A percentile compares a stretch with the other conserved stretches of the same genome.
These are phyloP conservation scores for Ajuga chamaepitys DNA, from an alignment of 257 asterid species.

Conservation along the genomic window DNA sequence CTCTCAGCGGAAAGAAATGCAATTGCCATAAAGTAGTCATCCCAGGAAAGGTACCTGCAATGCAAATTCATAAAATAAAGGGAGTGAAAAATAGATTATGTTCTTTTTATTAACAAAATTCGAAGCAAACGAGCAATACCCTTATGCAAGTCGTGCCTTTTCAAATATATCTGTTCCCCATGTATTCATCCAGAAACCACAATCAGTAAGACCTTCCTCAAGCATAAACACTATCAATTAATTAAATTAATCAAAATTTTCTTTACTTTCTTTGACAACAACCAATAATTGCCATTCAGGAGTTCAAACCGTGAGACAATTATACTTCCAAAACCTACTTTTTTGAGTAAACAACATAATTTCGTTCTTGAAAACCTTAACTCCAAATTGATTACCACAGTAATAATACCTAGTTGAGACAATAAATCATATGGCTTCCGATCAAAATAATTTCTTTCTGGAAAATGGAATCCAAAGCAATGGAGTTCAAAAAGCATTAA, in stretches of 20 bases:
- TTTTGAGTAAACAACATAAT: no score
- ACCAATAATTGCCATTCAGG: background rate
- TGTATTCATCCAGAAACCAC: background rate
- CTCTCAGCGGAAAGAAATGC: constrained; percentile 92
- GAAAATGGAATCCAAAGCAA: background rate
- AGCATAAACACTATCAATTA: background rate
- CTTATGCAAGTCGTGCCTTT: background rate
- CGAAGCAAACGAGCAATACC: background rate
- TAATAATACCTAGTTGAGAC: background rate
- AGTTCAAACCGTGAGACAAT: background rate
- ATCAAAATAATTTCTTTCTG: background rate
- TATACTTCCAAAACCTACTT: no score
- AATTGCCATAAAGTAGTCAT: constrained; percentile 90
- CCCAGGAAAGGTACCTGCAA: constrained; percentile 82
- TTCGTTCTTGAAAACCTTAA: background rate
- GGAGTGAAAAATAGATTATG: background rate
- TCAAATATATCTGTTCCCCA: background rate
- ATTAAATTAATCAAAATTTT: no score
- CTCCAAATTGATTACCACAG: background rate
- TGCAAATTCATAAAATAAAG: background rate
- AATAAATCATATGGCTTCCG: background rate
- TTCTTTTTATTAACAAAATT: background rate
- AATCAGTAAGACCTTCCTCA: background rate
- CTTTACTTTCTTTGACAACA: no score
- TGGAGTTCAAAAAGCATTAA: background rate